phyloP scores from a whole-genome alignment of 1,284 basidiomycete species.

The Malassezia globosa region DNA sequence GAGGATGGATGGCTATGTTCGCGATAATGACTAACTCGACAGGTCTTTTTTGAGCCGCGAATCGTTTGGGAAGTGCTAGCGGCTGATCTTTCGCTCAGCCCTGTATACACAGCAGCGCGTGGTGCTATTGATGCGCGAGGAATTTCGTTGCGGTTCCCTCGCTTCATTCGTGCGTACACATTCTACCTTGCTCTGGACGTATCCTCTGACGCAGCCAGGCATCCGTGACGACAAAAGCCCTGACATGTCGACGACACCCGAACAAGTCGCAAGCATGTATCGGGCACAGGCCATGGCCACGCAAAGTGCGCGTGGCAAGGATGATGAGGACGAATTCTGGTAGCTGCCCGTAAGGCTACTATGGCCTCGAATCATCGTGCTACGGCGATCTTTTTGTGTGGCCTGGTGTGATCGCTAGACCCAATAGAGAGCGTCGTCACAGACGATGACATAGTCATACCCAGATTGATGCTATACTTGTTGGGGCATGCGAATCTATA shows the following conservation, averaged over 20 bases:
- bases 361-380: no score
- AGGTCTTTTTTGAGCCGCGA: constrained; percentile 40
- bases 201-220: constrained; percentile 8
- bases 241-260: constrained; percentile 81
- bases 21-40: no score
- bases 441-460: no score
- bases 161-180: constrained; percentile 60
- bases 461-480: no score
- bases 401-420: no score
- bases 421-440: no score
- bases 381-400: no score
- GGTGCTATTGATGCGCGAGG: constrained; percentile 53
- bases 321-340: constrained; percentile 79
- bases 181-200: no score
- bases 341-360: no score
- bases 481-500: no score
- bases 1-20: neutral
- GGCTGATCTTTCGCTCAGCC: constrained; percentile 89
- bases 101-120: constrained; percentile 92
- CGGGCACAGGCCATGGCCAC: constrained; percentile 62
- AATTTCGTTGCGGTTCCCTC: constrained; percentile 87
- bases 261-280: constrained; percentile 96
- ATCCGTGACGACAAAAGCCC: constrained; percentile 83
- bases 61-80: constrained; percentile 96
- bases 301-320: constrained; percentile 55